These are phyloP conservation scores for Mucuna pruriens DNA, from an alignment of 306 rosid genomes.

Conservation along the genomic window DNA sequence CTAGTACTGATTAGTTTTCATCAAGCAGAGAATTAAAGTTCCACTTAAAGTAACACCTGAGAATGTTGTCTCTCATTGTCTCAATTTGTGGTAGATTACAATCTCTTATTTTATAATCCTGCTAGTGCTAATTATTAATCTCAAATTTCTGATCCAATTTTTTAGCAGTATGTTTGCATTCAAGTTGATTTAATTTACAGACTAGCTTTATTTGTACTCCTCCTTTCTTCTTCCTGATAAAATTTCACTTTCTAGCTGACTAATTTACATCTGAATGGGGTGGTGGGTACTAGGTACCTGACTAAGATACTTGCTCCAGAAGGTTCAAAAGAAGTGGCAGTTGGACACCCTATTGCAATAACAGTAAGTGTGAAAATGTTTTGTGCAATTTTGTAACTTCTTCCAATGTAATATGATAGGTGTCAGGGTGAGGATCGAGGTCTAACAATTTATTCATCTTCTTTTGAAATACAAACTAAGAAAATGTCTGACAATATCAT, in stretches of 20 bases:
- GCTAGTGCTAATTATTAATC: not conserved
- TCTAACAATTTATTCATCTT: slow-evolving; percentile 27
- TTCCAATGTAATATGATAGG: slow-evolving; percentile 22
- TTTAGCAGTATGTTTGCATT: not conserved
- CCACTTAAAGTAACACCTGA: not conserved
- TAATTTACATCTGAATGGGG: slow-evolving; percentile 22
- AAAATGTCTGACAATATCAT: not conserved
- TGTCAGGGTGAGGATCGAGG: slow-evolving; percentile 15
- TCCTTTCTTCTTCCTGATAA: slow-evolving; percentile 22
- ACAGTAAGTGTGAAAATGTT: slow-evolving; percentile 68
- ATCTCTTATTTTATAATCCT: slow-evolving; percentile 1
- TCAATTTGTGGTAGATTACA: slow-evolving; percentile 12
- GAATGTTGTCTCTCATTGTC: slow-evolving; percentile 11
- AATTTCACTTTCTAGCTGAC: slow-evolving; percentile 17
- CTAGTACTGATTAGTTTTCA: slow-evolving; percentile 4
- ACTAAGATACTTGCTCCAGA: slow-evolving; percentile 86
- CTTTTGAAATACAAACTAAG: slow-evolving; percentile 28
- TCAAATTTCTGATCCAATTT: slow-evolving; percentile 23
- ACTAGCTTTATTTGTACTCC: slow-evolving; percentile 17
- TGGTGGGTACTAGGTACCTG: slow-evolving; percentile 64
- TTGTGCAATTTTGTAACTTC: slow-evolving; percentile 24
- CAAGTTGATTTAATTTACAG: slow-evolving; percentile 17
- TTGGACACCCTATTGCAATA: slow-evolving; percentile 95
- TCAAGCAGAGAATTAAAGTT: slow-evolving; percentile 19
- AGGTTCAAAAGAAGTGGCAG: slow-evolving; percentile 92